Evolutionary conservation across 2,329 filamentous ascomycete species (phyloP).

Genomic region (Xylaria sp.): DNA sequence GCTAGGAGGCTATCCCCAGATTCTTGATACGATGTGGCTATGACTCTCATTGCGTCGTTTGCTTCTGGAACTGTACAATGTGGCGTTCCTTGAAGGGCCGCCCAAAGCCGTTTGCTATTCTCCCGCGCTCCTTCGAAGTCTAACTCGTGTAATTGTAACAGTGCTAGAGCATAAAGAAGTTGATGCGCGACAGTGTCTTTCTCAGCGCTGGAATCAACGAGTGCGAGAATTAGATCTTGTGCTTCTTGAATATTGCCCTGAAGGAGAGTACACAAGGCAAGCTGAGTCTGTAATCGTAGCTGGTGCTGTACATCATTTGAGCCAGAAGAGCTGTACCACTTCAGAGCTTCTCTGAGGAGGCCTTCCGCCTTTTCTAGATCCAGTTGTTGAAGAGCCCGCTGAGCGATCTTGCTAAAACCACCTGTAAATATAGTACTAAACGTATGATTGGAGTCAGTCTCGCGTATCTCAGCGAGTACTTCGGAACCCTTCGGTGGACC

Average conservation of each 20-base stretch:
- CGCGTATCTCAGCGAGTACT: constrained; percentile 1
- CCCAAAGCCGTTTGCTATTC: constrained; percentile 34
- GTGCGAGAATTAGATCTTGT: constrained; percentile 23
- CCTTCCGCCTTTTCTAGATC: constrained; percentile 32
- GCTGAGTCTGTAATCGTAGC: constrained; percentile 33
- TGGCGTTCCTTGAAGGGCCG: constrained; percentile 28
- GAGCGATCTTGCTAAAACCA: constrained; percentile 35
- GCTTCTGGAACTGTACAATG: constrained; percentile 17
- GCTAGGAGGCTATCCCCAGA: constrained; percentile 32
- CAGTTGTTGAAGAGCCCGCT: constrained; percentile 34
- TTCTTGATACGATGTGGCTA: constrained; percentile 35
- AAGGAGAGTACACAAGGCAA: constrained; percentile 33
- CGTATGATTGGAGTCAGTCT: constrained; percentile 17
- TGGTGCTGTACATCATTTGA: constrained; percentile 29
- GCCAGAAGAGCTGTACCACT: constrained; percentile 32
- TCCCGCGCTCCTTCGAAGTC: constrained; percentile 34
- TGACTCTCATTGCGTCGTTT: constrained; percentile 34
- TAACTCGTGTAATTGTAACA: constrained; percentile 33
- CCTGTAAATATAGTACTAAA: constrained; percentile 33
- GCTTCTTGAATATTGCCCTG: constrained; percentile 31
- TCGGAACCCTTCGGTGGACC: background rate
- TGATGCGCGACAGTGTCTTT: constrained; percentile 25
- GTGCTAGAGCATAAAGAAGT: constrained; percentile 32
- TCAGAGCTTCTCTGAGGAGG: constrained; percentile 33
- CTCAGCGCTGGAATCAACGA: constrained; percentile 21